Evolutionary conservation across 2,329 filamentous ascomycete species (phyloP).

Genomic region (Drechslera avenae): DNA sequence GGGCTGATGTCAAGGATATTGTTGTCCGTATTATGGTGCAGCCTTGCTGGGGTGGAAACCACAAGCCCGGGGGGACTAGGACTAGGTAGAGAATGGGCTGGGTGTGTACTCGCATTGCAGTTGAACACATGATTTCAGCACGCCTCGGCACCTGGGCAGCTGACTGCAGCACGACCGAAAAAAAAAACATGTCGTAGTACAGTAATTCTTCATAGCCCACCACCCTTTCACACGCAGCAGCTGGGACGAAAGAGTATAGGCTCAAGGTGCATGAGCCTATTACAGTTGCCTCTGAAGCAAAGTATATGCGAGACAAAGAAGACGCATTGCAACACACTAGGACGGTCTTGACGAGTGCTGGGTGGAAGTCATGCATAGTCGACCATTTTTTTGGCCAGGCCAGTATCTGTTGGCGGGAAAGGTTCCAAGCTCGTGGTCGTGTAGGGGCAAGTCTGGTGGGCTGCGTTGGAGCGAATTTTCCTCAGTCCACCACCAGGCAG

Average conservation of each 20-base stretch:
- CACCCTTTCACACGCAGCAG: no score
- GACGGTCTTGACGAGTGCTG: no score
- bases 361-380: slow-evolving; percentile 3
- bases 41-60: not conserved
- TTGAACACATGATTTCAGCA: no score
- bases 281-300: no score
- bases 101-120: no score
- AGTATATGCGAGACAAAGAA: no score
- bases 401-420: slow-evolving; percentile 2
- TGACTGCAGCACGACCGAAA: not conserved
- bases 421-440: slow-evolving; percentile 21
- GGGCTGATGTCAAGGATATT: slow-evolving; percentile 7
- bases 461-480: slow-evolving; percentile 27
- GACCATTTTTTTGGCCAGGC: slow-evolving; percentile 11
- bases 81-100: not conserved
- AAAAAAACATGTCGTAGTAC: not conserved
- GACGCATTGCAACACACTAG: no score
- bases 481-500: slow-evolving; percentile 36
- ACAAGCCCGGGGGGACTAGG: no score
- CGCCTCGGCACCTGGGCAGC: not conserved
- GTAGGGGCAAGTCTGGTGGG: slow-evolving; percentile 15
- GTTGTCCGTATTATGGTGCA: not conserved
- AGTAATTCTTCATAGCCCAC: not conserved
- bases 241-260: no score
- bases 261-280: no score